Conservation (phyloP, 75 land plant genomes). For the Chamaecyparis obtusa region DNA sequence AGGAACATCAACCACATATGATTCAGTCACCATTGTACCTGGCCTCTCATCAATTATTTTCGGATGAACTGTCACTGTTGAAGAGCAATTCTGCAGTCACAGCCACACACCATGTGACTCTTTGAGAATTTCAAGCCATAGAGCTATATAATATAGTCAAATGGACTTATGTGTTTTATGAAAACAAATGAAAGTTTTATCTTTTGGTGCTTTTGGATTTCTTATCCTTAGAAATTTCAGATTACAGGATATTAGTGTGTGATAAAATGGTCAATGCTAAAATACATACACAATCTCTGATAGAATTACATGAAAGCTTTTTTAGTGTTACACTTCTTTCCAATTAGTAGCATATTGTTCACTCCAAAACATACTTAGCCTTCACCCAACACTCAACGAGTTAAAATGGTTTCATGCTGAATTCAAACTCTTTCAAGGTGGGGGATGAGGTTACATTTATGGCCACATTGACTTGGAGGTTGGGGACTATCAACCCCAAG, state of each 20-base stretch:
- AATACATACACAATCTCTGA: too few relatives aligned
- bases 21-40: conserved; percentile 62
- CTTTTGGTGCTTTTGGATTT: too few relatives aligned
- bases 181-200: background rate
- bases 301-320: background rate
- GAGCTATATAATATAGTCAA: background rate
- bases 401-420: too few relatives aligned
- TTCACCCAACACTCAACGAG: background rate
- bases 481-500: too few relatives aligned
- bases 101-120: background rate
- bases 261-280: too few relatives aligned
- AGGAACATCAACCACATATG: conserved; percentile 73
- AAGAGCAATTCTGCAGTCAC: conserved; percentile 57
- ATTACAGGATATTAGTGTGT: too few relatives aligned
- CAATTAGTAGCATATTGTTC: background rate
- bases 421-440: too few relatives aligned
- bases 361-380: background rate
- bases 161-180: background rate
- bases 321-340: background rate
- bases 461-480: too few relatives aligned
- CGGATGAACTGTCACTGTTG: conserved; percentile 53
- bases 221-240: too few relatives aligned
- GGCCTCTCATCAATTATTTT: conserved; percentile 58
- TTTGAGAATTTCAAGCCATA: background rate
- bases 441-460: too few relatives aligned